These are phyloP conservation scores for Eremothecium sinecaudum DNA, from an alignment of 1,139 yeast species.

Conservation along the genomic window DNA sequence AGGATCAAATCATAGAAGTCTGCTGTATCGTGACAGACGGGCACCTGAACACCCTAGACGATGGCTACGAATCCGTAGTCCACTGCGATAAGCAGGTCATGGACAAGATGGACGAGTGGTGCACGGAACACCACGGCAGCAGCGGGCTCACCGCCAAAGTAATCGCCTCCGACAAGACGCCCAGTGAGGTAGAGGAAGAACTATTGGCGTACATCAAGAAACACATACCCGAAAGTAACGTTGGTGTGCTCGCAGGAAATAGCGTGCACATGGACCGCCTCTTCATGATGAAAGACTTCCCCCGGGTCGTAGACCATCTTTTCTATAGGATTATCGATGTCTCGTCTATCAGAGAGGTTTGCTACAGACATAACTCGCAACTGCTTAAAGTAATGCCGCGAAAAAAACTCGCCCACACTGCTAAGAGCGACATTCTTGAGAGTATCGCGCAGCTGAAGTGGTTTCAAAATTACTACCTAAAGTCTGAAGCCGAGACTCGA, in stretches of 20 bases:
- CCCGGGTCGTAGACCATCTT: slow-evolving; percentile 57
- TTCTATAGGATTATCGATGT: slow-evolving; percentile 88
- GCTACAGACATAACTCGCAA: slow-evolving; percentile 63
- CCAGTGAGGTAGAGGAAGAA: slow-evolving; percentile 53
- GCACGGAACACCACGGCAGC: slow-evolving; percentile 63
- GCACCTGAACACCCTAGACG: slow-evolving; percentile 55
- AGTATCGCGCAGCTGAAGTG: slow-evolving; percentile 77
- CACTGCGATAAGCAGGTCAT: slow-evolving; percentile 57
- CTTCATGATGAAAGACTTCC: slow-evolving; percentile 79
- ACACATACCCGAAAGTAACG: slow-evolving; percentile 43
- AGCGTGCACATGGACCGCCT: slow-evolving; percentile 85
- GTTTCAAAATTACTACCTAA: slow-evolving; percentile 59
- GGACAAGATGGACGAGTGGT: slow-evolving; percentile 80
- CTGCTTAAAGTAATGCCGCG: slow-evolving; percentile 46
- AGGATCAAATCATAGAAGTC: slow-evolving; percentile 78
- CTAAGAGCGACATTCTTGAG: slow-evolving; percentile 77
- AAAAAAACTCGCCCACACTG: slow-evolving; percentile 70
- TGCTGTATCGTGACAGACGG: slow-evolving; percentile 88
- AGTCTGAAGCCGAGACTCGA: slow-evolving; percentile 21
- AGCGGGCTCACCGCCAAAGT: slow-evolving; percentile 75
- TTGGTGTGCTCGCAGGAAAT: slow-evolving; percentile 80
- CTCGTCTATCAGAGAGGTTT: slow-evolving; percentile 70
- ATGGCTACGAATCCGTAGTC: slow-evolving; percentile 73
- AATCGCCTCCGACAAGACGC: slow-evolving; percentile 44
- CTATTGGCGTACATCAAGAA: slow-evolving; percentile 51